Percentiles rank a stretch among this genome's conserved stretches.
Evolutionary conservation across 2,329 filamentous ascomycete species (phyloP).

Genomic region (Aureobasidium sp.): DNA sequence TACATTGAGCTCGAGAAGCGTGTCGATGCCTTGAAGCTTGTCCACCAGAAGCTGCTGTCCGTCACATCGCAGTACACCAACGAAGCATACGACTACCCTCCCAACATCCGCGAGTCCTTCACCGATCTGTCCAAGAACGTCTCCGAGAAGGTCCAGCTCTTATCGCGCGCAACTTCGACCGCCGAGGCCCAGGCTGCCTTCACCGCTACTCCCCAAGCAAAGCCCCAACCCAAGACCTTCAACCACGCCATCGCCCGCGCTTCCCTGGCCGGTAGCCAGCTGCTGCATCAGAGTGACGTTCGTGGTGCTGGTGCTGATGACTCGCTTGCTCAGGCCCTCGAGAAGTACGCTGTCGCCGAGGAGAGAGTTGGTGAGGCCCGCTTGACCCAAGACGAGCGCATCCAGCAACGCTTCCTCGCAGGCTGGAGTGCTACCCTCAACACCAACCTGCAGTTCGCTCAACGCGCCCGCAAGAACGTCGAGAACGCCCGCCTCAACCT

Average conservation of each 20-base stretch:
- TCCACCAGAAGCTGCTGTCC: constrained; percentile 92
- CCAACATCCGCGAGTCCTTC: constrained; percentile 97
- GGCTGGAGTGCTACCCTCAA: constrained; percentile 98
- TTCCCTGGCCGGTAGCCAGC: constrained; percentile 75
- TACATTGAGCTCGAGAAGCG: constrained; percentile 99
- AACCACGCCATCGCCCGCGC: constrained; percentile 92
- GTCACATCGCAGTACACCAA: constrained; percentile 97
- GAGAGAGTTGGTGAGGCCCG: constrained; percentile 95
- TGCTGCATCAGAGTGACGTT: constrained; percentile 68
- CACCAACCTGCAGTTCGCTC: constrained; percentile 90
- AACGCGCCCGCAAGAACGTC: constrained; percentile 83
- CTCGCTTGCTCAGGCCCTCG: constrained; percentile 79
- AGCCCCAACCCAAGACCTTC: constrained; percentile 98
- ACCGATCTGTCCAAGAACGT: constrained; percentile 93
- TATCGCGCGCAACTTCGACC: constrained; percentile 76
- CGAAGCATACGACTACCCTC: constrained; percentile 84
- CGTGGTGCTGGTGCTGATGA: constrained; percentile 65
- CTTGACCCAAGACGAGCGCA: constrained; percentile 84
- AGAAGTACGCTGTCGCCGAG: constrained; percentile 88
- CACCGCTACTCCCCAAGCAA: constrained; percentile 77
- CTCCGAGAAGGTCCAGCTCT: constrained; percentile 73
- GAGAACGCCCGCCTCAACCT: constrained; percentile 84
- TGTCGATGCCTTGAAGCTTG: constrained; percentile 92
- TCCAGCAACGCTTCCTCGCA: constrained; percentile 87
- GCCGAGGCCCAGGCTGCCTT: constrained; percentile 91